phyloP scores from a whole-genome alignment of 2,329 filamentous ascomycete genomes.

The Aureobasidium leucospermi region DNA sequence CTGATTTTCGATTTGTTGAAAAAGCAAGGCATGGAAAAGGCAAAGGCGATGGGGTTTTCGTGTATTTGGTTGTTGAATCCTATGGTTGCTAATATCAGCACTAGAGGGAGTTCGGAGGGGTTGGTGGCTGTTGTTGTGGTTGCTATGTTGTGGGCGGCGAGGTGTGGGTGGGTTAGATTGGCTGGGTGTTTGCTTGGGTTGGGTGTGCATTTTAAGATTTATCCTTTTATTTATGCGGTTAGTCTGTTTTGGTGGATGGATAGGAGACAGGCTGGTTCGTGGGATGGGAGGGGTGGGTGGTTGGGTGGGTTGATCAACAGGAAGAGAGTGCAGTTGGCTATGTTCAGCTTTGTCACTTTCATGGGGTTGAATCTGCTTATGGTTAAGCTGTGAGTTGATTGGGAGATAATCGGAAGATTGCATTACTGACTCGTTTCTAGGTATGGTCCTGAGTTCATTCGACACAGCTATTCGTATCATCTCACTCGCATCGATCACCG shows the following conservation, averaged over 20 bases:
- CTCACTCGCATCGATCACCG: conserved; percentile 88
- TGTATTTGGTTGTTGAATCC: conserved; percentile 92
- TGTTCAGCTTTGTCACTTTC: conserved; percentile 67
- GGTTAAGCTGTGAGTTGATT: conserved; percentile 59
- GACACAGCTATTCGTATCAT: conserved; percentile 91
- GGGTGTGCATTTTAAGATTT: conserved; percentile 95
- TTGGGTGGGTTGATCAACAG: conserved; percentile 19
- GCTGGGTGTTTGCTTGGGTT: conserved; percentile 73
- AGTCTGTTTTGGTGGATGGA: conserved; percentile 78
- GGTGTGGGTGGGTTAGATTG: conserved; percentile 53
- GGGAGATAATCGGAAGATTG: not conserved
- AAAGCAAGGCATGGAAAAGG: conserved; percentile 27
- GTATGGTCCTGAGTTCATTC: conserved; percentile 73
- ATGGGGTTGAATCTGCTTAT: conserved; percentile 66
- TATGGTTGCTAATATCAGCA: conserved; percentile 97
- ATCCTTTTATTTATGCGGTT: conserved; percentile 90
- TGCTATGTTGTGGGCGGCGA: conserved; percentile 73
- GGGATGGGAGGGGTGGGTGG: not conserved
- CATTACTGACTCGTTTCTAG: conserved; percentile 31
- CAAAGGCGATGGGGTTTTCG: conserved; percentile 64
- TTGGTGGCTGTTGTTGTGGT: conserved; percentile 78
- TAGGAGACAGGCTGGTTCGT: conserved; percentile 29
- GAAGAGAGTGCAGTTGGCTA: conserved; percentile 48
- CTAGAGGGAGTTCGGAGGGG: conserved; percentile 87
- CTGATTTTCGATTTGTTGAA: conserved; percentile 56